Conservation (phyloP, 169 alveolate species). For the Ichthyophthirius multifiliis region DNA sequence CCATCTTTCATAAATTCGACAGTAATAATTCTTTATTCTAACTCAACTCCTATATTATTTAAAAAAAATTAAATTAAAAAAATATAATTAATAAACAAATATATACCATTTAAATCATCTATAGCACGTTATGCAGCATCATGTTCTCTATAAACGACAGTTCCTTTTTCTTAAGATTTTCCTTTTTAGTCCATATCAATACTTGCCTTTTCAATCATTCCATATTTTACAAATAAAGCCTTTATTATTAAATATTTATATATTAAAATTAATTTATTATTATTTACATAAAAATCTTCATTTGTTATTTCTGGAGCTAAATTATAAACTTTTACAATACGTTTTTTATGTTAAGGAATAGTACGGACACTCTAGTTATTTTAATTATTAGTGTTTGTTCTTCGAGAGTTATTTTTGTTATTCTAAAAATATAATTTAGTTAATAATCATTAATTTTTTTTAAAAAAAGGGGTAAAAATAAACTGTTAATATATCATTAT, state of each 20-base stretch:
- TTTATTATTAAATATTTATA: neutral
- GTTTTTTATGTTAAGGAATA: neutral
- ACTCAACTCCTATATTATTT: neutral
- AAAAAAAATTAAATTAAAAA: neutral
- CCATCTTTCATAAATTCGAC: constrained; percentile 10
- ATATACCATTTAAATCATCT: neutral
- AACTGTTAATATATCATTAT: too few species aligned
- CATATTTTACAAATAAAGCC: neutral
- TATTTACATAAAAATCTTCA: neutral
- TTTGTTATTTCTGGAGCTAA: neutral
- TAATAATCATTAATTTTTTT: too few species aligned
- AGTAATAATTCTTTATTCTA: neutral
- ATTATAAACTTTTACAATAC: constrained; percentile 1
- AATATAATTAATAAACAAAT: neutral
- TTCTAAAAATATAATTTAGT: too few species aligned
- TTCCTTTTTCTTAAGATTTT: neutral
- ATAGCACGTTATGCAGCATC: constrained; percentile 9
- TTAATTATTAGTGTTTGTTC: neutral
- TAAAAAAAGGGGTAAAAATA: too few species aligned
- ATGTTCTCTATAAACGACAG: neutral
- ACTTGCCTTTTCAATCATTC: neutral
- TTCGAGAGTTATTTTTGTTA: too few species aligned
- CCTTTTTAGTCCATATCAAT: neutral
- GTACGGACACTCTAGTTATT: neutral
- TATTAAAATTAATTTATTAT: neutral